Percentiles rank a stretch among this genome's conserved stretches.
Conservation (phyloP, 1,284 basidiomycete genomes). For the Cryptococcus sp. region DNA sequence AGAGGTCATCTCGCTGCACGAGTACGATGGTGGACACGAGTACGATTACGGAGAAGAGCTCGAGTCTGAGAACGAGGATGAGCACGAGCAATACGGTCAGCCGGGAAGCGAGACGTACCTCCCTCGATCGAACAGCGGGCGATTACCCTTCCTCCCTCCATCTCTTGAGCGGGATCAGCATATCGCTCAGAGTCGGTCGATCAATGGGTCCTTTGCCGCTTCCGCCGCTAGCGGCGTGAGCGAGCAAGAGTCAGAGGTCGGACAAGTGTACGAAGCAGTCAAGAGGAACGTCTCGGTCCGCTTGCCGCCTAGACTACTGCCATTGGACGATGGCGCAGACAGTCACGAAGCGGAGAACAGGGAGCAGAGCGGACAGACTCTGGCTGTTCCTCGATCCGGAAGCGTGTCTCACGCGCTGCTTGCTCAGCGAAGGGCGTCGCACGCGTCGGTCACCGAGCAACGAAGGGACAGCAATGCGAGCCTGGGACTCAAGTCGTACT, state of each 20-base stretch:
- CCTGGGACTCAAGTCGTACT: neutral
- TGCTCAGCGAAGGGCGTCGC: neutral
- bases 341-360: neutral
- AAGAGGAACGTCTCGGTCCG: conserved; percentile 34
- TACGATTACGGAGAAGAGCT: conserved; percentile 31
- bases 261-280: conserved; percentile 35
- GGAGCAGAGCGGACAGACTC: neutral
- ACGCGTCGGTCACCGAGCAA: neutral
- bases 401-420: conserved; percentile 12
- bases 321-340: conserved; percentile 1
- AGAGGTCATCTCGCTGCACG: conserved; percentile 20
- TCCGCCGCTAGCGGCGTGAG: conserved; percentile 22
- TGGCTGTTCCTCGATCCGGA: conserved; percentile 2
- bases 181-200: conserved; percentile 8
- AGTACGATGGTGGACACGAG: conserved; percentile 8
- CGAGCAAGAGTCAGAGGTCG: conserved; percentile 36
- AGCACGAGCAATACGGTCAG: neutral
- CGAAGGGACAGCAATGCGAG: neutral
- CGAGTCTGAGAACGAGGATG: conserved; percentile 18
- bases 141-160: conserved; percentile 10
- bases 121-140: neutral
- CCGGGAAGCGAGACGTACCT: neutral
- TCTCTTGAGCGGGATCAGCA: conserved; percentile 12
- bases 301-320: conserved; percentile 23
- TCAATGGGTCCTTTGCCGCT: conserved; percentile 24